Base-by-base conservation (phyloP, 495 filamentous ascomycete genomes). In the Hyaloscypha finlandica region DNA sequence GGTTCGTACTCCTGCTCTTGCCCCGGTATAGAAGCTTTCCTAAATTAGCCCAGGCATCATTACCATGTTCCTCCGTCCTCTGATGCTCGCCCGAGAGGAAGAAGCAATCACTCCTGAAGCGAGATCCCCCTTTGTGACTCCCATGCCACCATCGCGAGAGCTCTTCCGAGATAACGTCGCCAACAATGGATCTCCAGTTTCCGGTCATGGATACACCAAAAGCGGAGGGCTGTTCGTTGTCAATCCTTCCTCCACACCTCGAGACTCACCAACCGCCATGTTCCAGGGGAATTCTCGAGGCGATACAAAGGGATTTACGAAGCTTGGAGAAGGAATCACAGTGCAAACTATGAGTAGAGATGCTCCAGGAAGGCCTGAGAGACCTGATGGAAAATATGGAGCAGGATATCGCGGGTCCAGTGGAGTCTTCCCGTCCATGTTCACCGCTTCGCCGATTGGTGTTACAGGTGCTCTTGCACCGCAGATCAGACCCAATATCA, bases 41-140 rank as follows among this genome's bases (percentile, higher is more conserved):
- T 73, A 68, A 70, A 19, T 56, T 48, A 30, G 35, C 57, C 30
- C 64, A 79, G 79, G 72, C n/a, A 69, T 81, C 29, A 69, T 79
- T 42, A 76, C 75, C 16, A 61, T 78, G 8, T 73, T 76, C 62
- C 69, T 75, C 16, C 73, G 68, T 25, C 66, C 72, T 42, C 71
- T 79, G 20, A 67, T 77, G 58, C 6, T 68, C 12, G 65, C 71
- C 31, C 65, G 69, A 59, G 69, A 64, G 6, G 61, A 68, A 11
- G 67, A 70, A 19, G 35, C n/a, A 19, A 70, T 35, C 6, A 71
- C 68, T 19, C 72, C 72, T 2, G 72, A 74, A 54, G 72, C 70
- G 31, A 57, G 54, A 32, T 72, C 69, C 14, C 72, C 72, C 1
- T 74, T 72, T 55, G 42, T 67, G n/a, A 55, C 62, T 8, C 69